A percentile compares a stretch with the other conserved stretches of the same genome.
phyloP scores from a whole-genome alignment of 495 filamentous ascomycete species.

The Hyaloscypha bicolor region DNA sequence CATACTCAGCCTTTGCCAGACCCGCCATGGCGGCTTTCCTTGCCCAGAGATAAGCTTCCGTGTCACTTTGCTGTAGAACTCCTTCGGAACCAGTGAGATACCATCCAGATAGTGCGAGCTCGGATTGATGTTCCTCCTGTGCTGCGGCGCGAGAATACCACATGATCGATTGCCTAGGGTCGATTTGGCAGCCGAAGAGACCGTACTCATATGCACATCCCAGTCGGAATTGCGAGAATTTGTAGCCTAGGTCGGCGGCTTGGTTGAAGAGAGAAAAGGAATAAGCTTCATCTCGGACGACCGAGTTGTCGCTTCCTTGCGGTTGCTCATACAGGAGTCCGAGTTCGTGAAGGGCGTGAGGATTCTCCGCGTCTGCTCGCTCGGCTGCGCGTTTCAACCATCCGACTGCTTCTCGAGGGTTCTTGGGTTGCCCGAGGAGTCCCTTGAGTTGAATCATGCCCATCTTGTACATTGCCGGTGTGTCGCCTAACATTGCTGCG shows the following conservation, averaged over 20 bases:
- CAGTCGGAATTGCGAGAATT: slow-evolving; percentile 89
- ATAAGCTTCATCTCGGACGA: slow-evolving; percentile 79
- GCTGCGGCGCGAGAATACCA: slow-evolving; percentile 93
- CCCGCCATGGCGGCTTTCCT: slow-evolving; percentile 86
- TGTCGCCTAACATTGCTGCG: slow-evolving; percentile 85
- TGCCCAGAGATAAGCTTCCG: slow-evolving; percentile 96
- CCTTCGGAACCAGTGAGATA: slow-evolving; percentile 91
- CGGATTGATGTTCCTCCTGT: slow-evolving; percentile 93
- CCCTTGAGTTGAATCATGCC: slow-evolving; percentile 95
- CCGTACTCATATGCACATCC: slow-evolving; percentile 91
- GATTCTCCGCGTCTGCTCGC: slow-evolving; percentile 84
- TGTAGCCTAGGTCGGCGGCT: slow-evolving; percentile 90
- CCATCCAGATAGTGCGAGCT: slow-evolving; percentile 92
- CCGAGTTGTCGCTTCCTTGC: slow-evolving; percentile 59
- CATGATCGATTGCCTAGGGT: slow-evolving; percentile 79
- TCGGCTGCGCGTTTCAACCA: slow-evolving; percentile 96
- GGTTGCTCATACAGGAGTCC: slow-evolving; percentile 81
- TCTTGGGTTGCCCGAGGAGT: slow-evolving; percentile 85
- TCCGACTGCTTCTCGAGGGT: slow-evolving; percentile 78
- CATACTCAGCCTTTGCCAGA: slow-evolving; percentile 90
- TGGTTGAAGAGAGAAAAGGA: slow-evolving; percentile 78
- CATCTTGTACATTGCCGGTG: slow-evolving; percentile 96
- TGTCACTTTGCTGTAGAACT: slow-evolving; percentile 88
- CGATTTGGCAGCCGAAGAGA: slow-evolving; percentile 75
- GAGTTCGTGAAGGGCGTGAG: slow-evolving; percentile 92